Base-by-base conservation (phyloP, 2,329 filamentous ascomycete species). In the Cordyceps tenuipes region DNA sequence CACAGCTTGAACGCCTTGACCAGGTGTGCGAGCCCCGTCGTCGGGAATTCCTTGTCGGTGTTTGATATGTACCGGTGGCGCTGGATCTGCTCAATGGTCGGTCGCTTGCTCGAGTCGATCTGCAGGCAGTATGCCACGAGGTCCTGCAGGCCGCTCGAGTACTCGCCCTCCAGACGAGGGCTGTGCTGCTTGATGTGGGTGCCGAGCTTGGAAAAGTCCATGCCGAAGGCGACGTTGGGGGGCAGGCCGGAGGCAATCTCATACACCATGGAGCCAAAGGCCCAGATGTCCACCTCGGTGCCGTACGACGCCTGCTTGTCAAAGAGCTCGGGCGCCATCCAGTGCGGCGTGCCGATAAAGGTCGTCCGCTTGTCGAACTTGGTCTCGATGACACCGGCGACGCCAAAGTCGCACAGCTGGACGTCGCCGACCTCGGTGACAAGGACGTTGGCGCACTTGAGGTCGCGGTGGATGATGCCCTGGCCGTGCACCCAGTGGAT, bases 251-350 rank as follows among this genome's bases (percentile, higher is more conserved):
- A 90, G 1, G 90, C 89, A 71, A 93, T 89, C 71, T 94, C 90
- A 67, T 84, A 91, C 1, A 91, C 79, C 71, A 91, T 88, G 63
- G 89, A 88, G 1, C 90, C 90, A 69, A 90, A 91, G 2, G 90
- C 89, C 90, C 90, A 94, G 55, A 92, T 91, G 66, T 94, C 90
- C 48, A 88, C 84, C 67, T 88, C 86, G 15, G 84, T 87, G 61
- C 86, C 86, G 68, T 89, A 89, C 5, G 84, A 83, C 10, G 81
- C 78, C 4, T 81, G 77, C 43, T 82, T 78, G 61, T 87, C 83
- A 65, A 89, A 86, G 13, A 93, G 78, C 67, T 94, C 90, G 0
- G 88, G 89, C 0, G 90, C 88, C 89, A 94, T 92, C 88, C 89
- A 94, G 71, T 92, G 86, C 3, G 87, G 87, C 0, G 90, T 94